Conservation (phyloP, 1,284 basidiomycete species). For the Moesziomyces aphidis region DNA sequence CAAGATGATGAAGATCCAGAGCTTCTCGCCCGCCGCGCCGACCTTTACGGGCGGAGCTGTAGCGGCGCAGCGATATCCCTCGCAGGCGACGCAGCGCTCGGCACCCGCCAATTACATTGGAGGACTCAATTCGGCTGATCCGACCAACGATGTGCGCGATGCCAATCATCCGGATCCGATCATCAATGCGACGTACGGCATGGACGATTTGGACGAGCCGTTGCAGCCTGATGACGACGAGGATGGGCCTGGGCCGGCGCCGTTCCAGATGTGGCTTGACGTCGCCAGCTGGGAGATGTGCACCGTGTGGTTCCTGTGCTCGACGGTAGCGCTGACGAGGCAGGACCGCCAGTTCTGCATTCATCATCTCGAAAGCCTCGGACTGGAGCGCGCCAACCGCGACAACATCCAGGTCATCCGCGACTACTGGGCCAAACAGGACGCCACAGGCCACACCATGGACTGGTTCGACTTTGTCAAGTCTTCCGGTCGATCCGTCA, state of each 20-base stretch:
- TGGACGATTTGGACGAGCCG: slow-evolving; percentile 1
- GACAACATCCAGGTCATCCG: slow-evolving; percentile 50
- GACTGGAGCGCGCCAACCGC: slow-evolving; percentile 42
- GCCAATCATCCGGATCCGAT: slow-evolving; percentile 22
- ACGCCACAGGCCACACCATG: slow-evolving; percentile 41
- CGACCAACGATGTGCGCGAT: slow-evolving; percentile 10
- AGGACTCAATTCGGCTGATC: slow-evolving; percentile 12
- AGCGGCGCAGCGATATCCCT: no score
- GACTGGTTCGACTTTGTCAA: slow-evolving; percentile 54
- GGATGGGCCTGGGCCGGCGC: slow-evolving; percentile 3
- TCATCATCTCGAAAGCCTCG: slow-evolving; percentile 45
- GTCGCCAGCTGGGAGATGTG: slow-evolving; percentile 55
- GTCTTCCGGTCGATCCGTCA: slow-evolving; percentile 19
- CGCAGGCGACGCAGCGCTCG: not conserved
- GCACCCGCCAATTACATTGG: slow-evolving; percentile 33
- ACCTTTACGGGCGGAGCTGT: not conserved
- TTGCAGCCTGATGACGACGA: not conserved
- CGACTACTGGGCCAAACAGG: slow-evolving; percentile 43
- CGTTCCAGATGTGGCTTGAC: slow-evolving; percentile 47
- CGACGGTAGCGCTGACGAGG: slow-evolving; percentile 40
- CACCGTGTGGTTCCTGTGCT: slow-evolving; percentile 54
- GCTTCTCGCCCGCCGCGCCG: slow-evolving; percentile 16
- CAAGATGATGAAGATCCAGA: slow-evolving; percentile 41
- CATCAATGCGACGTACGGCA: slow-evolving; percentile 18
- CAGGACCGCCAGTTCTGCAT: slow-evolving; percentile 39